phyloP scores from a whole-genome alignment of 306 rosid genomes.

The Ziziphus jujuba region DNA sequence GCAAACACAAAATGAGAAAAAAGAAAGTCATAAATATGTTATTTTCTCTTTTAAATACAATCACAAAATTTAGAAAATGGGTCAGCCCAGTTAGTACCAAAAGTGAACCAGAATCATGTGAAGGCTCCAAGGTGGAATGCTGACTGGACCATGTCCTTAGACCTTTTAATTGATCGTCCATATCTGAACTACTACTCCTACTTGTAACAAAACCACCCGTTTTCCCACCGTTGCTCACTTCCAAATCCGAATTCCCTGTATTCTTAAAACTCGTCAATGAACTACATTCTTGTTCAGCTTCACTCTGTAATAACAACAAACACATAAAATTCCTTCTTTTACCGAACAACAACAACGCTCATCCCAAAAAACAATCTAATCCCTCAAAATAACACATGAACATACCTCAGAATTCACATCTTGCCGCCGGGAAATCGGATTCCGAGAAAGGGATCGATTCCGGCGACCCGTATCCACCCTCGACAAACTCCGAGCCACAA shows the following conservation, averaged over 20 bases:
- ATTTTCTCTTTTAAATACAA: too few relatives aligned
- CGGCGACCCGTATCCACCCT: constrained; percentile 48
- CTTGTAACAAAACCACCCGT: constrained; percentile 37
- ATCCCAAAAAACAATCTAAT: neutral
- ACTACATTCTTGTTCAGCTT: constrained; percentile 53
- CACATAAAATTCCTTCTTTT: constrained; percentile 10
- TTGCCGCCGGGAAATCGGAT: constrained; percentile 48
- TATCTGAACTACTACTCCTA: constrained; percentile 32
- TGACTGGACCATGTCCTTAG: constrained; percentile 53
- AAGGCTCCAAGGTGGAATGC: constrained; percentile 38
- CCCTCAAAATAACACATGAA: neutral
- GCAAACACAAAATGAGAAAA: constrained; percentile 13
- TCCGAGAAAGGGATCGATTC: constrained; percentile 60
- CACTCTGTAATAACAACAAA: constrained; percentile 61
- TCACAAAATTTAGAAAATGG: constrained; percentile 11
- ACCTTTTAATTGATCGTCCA: constrained; percentile 39
- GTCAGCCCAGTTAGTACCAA: constrained; percentile 39
- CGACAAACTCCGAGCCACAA: constrained; percentile 44
- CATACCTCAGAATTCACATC: constrained; percentile 65
- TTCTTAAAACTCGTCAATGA: constrained; percentile 22
- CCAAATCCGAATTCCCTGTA: constrained; percentile 29
- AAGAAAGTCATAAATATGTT: constrained; percentile 21
- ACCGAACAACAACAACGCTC: neutral
- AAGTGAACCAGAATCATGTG: constrained; percentile 39
- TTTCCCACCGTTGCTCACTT: constrained; percentile 28